Conservation (phyloP, 1,139 yeast genomes). For the Hemisphaericaspora xylanilytica region DNA sequence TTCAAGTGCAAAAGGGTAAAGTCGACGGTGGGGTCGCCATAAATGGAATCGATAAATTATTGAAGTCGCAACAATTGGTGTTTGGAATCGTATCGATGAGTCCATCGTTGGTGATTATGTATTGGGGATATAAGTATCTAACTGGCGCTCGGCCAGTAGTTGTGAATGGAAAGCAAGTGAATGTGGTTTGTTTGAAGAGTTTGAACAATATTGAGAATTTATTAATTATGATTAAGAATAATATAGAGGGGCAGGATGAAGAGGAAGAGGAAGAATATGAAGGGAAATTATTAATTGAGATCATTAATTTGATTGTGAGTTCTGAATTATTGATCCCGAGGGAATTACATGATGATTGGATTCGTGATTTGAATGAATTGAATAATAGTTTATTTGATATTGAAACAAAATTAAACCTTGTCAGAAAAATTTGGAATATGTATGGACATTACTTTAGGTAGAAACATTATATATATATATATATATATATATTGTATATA, state of each 20-base stretch:
- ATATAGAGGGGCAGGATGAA: constrained; percentile 16
- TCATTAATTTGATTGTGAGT: constrained; percentile 49
- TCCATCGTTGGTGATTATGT: constrained; percentile 67
- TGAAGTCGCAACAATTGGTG: constrained; percentile 88
- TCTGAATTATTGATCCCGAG: constrained; percentile 50
- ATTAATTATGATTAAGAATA: constrained; percentile 25
- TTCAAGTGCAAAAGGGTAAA: constrained; percentile 91
- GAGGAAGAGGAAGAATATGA: constrained; percentile 25
- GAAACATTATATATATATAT: not conserved
- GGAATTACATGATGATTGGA: constrained; percentile 48
- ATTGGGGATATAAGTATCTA: constrained; percentile 33
- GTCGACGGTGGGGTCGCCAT: constrained; percentile 93
- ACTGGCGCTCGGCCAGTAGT: constrained; percentile 36
- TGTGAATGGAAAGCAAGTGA: constrained; percentile 39
- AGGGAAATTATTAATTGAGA: constrained; percentile 58
- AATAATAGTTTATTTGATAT: constrained; percentile 28
- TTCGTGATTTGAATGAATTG: constrained; percentile 55
- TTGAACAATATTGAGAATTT: constrained; percentile 60
- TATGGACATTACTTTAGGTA: constrained; percentile 43
- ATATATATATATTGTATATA: not conserved
- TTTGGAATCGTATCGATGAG: constrained; percentile 88
- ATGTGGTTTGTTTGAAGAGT: constrained; percentile 46
- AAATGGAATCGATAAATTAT: constrained; percentile 82
- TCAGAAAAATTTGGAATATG: constrained; percentile 55
- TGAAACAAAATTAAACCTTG: constrained; percentile 38